Evolutionary conservation across 805 yeast genomes (phyloP), one percentile per base, ranked within the genome.

Genomic region (Kuraishia hungarica): DNA sequence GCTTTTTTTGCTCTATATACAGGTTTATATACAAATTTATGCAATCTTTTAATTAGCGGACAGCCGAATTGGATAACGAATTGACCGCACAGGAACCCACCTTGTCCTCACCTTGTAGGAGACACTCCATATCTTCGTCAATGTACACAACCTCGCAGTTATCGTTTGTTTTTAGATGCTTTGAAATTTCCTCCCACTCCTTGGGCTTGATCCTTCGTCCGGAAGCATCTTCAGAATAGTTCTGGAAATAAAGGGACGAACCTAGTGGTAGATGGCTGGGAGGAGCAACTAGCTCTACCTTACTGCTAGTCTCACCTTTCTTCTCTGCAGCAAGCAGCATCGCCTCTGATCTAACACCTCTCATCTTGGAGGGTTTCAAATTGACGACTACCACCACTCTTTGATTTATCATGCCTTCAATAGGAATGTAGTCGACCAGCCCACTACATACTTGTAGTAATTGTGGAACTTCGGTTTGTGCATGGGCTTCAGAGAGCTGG

Each of bases 291-390:
- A 81, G 65, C 51, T 77, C 83, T 2, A 82, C 82, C 1, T 59
- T 67, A 7, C 51, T 59, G 5, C 46, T 55, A 0, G 53, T 39
- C 15, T 57, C 65, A 35, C 56, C 59, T 23, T 65, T 59, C 4
- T 48, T 51, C 6, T 49, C 51, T 1, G 87, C 83, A n/a, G 89
- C 88, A 21, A 85, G 62, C 1, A 85, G 61, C 89, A 85, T 85
- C 0, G 86, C 88, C 59, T 83, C 81, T 1, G 87, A 82, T 48
- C 62, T 64, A 21, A 79, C 75, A 1, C 89, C 89, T 58, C 89
- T 69, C 79, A 85, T 78, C 62, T 82, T 83, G 11, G 82, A 74
- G 2, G 83, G 78, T 60, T 83, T 84, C 65, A 85, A 66, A 61
- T 85, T 85, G 5, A 78, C 74, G 21, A 83, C 71, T 1, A 85